Percentiles rank a stretch among this genome's conserved stretches.
Evolutionary conservation across 495 filamentous ascomycete genomes (phyloP).

Genomic region (Hypoxylon intermedium): DNA sequence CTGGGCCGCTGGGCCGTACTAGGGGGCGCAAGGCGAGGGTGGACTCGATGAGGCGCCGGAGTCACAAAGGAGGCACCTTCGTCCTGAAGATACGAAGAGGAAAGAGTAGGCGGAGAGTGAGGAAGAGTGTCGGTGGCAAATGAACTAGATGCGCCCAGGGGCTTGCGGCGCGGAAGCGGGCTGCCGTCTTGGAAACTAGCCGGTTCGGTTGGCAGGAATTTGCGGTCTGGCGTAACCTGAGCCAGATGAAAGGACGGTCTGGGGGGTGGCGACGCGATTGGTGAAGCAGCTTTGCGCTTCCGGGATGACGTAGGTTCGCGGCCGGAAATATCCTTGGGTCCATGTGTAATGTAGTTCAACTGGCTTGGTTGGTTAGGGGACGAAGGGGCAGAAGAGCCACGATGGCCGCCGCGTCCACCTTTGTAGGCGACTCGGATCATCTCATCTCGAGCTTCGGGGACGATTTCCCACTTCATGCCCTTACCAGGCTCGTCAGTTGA

Average conservation of each 20-base stretch:
- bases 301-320: conserved; percentile 50
- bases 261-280: conserved; percentile 55
- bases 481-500: conserved; percentile 95
- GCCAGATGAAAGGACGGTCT: conserved; percentile 55
- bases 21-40: conserved; percentile 84
- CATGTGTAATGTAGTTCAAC: conserved; percentile 57
- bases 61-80: conserved; percentile 72
- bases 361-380: conserved; percentile 58
- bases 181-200: conserved; percentile 64
- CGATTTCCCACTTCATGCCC: conserved; percentile 97
- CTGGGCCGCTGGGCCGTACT: conserved; percentile 89
- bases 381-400: conserved; percentile 63
- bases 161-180: conserved; percentile 60
- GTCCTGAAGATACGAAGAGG: conserved; percentile 65
- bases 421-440: conserved; percentile 58
- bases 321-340: conserved; percentile 55
- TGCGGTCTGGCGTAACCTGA: conserved; percentile 65
- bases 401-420: conserved; percentile 63
- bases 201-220: conserved; percentile 24
- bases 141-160: conserved; percentile 50
- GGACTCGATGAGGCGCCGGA: conserved; percentile 81
- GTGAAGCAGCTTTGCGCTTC: conserved; percentile 59
- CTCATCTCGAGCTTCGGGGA: conserved; percentile 78
- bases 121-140: conserved; percentile 65
- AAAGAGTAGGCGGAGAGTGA: conserved; percentile 73